Evolutionary conservation across 1,284 basidiomycete species (phyloP), one percentile per base, ranked within the genome.

Genomic region (Agaricales sp.): DNA sequence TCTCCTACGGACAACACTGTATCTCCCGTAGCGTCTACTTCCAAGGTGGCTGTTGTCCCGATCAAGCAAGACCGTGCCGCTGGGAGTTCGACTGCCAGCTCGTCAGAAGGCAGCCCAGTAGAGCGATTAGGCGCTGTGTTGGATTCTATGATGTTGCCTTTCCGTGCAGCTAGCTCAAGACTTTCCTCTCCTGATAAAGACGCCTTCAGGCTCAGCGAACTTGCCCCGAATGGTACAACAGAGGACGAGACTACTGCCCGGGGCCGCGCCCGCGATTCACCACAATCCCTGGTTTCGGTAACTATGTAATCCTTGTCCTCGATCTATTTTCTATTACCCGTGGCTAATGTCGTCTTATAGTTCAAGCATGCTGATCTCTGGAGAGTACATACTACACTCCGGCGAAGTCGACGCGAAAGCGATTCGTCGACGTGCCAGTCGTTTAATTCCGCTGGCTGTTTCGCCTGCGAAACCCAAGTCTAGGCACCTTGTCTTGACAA

Each of bases 401-500:
- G 71, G 77, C 0, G 63, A 62, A 2, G 77, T 83, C 3, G 79
- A 81, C 55, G 70, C 71, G 12, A 71, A 73, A 22, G 70, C 73
- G 26, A 65, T 76, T 20, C 72, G 73, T 47, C 73, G 79, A 3
- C 74, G 80, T n/a, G 78, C 79, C 4, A 80, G 77, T 55, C 70
- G 69, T 38, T 60, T 83, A n/a, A 61, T 81, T 8, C 74, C 79
- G 1, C 69, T 80, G 8, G 68, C 71, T 12, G 74, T 75, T 1
- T 59, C 74, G 2, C 68, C 73, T 22, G 68, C 69, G 53, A 73
- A 72, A 57, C 63, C 73, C 8, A 81, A 80, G 59, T 66, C 68
- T 18, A 67, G 81, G 20, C 73, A 78, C 51, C 59, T 84, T 4
- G 63, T 83, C 24, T 63, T 84, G 41, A 84, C 82, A n/a, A 74